phyloP scores from a whole-genome alignment of 2,329 filamentous ascomycete genomes.

The Chrysoporthe deuterocubensis region DNA sequence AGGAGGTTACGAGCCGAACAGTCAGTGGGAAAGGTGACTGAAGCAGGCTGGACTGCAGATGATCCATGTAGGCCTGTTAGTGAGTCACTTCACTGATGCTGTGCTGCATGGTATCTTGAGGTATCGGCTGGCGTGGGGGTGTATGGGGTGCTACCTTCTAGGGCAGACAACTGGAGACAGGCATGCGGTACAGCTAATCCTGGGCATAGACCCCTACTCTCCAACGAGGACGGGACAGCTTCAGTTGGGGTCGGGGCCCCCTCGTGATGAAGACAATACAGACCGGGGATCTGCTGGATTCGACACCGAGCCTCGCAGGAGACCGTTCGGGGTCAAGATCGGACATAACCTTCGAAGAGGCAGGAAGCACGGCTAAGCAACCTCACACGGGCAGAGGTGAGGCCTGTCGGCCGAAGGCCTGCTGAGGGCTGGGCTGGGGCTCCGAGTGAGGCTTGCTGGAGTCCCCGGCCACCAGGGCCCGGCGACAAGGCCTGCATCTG shows the following conservation, averaged over 20 bases:
- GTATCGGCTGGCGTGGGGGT: background rate
- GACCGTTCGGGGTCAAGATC: background rate
- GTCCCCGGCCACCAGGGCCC: background rate
- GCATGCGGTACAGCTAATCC: conserved; percentile 1
- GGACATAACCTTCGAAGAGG: background rate
- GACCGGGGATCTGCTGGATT: background rate
- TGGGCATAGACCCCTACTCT: conserved; percentile 3
- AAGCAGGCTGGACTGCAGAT: conserved; percentile 19
- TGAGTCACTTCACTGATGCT: background rate
- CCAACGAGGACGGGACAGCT: conserved; percentile 3
- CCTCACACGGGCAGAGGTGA: background rate
- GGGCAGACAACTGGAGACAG: background rate
- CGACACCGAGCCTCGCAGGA: background rate
- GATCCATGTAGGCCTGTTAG: conserved; percentile 13
- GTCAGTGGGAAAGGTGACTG: conserved; percentile 18
- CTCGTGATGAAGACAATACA: background rate
- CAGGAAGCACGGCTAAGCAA: background rate
- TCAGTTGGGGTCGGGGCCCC: background rate
- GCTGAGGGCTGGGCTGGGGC: background rate
- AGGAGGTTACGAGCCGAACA: conserved; percentile 20
- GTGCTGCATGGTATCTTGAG: background rate
- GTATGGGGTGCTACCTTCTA: conserved; percentile 2
- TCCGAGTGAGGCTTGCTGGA: background rate
- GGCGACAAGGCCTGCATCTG: background rate
- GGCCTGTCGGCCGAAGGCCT: too few species aligned